Percentiles rank a stretch among this genome's conserved stretches.
Evolutionary conservation across 176 grass and related monocot genomes (phyloP).

Genomic region (Alopecurus myosuroides): DNA sequence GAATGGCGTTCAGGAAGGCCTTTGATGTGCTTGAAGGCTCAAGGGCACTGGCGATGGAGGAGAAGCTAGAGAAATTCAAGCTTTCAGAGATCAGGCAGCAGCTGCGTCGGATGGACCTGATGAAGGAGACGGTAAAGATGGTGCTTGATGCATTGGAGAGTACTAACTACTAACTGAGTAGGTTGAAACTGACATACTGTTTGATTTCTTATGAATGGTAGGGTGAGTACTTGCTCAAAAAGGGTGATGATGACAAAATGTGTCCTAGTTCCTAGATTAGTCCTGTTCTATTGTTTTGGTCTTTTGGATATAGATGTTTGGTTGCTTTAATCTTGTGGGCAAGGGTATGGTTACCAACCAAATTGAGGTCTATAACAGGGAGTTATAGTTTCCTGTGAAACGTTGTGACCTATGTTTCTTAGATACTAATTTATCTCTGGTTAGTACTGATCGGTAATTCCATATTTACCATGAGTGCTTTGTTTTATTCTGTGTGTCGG

Average conservation of each 20-base stretch:
- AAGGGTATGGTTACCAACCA: not conserved
- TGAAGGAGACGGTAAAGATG: constrained; percentile 67
- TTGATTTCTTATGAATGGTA: not conserved
- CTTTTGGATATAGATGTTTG: constrained; percentile 15
- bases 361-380: constrained; percentile 16
- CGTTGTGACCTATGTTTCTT: constrained; percentile 14
- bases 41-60: constrained; percentile 45
- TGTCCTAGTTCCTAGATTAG: not conserved
- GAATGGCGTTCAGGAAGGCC: constrained; percentile 45
- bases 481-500: not conserved
- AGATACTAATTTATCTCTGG: constrained; percentile 23
- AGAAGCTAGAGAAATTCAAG: constrained; percentile 57
- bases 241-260: not conserved
- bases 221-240: constrained; percentile 11
- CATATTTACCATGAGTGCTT: not conserved
- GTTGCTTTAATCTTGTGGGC: constrained; percentile 7
- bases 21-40: constrained; percentile 48
- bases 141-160: constrained; percentile 45
- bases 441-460: not conserved
- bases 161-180: constrained; percentile 32
- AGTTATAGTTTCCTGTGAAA: not conserved
- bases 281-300: constrained; percentile 12
- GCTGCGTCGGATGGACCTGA: constrained; percentile 54
- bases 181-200: not conserved
- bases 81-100: constrained; percentile 50